Conservation (phyloP, 192 early-diverging fungal species). For the Coemansia sp. region DNA sequence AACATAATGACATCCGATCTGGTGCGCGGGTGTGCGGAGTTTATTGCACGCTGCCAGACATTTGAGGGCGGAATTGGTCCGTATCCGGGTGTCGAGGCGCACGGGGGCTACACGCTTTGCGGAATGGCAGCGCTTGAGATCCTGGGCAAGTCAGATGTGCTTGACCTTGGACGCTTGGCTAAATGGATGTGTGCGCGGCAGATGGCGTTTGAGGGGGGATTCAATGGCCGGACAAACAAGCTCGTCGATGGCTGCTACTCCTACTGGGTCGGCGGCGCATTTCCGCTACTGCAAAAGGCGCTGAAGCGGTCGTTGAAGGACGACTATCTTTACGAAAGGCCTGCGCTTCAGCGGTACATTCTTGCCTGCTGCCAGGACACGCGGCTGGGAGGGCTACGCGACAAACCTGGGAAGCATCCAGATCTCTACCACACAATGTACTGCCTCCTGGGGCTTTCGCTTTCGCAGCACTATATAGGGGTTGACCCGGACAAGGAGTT, state of each 20-base stretch:
- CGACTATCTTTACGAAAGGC: conserved; percentile 46
- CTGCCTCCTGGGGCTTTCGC: conserved; percentile 80
- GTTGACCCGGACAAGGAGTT: conserved; percentile 25
- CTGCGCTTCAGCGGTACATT: conserved; percentile 84
- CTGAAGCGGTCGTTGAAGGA: conserved; percentile 56
- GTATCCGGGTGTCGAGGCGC: conserved; percentile 83
- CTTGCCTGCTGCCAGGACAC: conserved; percentile 79
- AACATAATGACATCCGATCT: conserved; percentile 84
- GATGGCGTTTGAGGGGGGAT: conserved; percentile 91
- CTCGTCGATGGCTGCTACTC: conserved; percentile 99
- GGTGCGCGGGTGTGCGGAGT: conserved; percentile 61
- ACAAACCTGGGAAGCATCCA: conserved; percentile 88
- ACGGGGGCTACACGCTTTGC: conserved; percentile 95
- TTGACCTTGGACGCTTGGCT: conserved; percentile 64
- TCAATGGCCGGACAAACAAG: conserved; percentile 95
- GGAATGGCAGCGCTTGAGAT: conserved; percentile 85
- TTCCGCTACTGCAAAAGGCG: conserved; percentile 62
- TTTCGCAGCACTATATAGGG: conserved; percentile 73
- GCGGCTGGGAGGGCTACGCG: conserved; percentile 74
- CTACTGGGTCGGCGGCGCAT: conserved; percentile 88
- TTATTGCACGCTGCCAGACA: conserved; percentile 79
- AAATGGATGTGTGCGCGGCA: conserved; percentile 78
- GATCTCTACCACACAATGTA: conserved; percentile 98
- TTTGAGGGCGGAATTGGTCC: conserved; percentile 92
- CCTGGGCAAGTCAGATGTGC: conserved; percentile 61